Conservation (phyloP, 1,139 yeast species). For the Taphrina betulina region DNA sequence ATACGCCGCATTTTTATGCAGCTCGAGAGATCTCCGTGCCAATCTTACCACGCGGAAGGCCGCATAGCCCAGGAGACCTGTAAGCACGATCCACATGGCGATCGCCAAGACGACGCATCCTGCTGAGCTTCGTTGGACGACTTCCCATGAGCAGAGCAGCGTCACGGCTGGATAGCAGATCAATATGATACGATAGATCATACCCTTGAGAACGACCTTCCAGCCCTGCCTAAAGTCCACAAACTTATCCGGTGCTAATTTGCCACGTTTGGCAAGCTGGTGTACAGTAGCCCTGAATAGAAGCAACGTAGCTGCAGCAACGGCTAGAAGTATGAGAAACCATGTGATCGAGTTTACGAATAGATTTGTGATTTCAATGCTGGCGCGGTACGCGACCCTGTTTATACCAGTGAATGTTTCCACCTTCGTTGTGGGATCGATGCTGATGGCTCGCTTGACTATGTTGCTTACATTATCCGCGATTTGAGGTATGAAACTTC, state of each 20-base stretch:
- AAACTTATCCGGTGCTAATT: constrained; percentile 54
- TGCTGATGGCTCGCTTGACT: constrained; percentile 35
- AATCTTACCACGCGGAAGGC: constrained; percentile 65
- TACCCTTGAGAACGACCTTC: constrained; percentile 80
- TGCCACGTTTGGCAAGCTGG: constrained; percentile 59
- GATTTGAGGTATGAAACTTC: constrained; percentile 14
- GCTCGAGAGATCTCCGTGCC: constrained; percentile 68
- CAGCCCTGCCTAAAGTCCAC: constrained; percentile 77
- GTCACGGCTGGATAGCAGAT: constrained; percentile 64
- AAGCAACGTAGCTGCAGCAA: constrained; percentile 63
- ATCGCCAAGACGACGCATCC: constrained; percentile 80
- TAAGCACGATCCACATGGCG: constrained; percentile 58
- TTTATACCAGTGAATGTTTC: constrained; percentile 72
- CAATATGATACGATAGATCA: constrained; percentile 67
- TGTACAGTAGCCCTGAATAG: constrained; percentile 65
- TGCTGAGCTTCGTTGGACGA: constrained; percentile 75
- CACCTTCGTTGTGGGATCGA: constrained; percentile 62
- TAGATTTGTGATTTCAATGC: constrained; percentile 78
- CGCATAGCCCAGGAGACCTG: constrained; percentile 68
- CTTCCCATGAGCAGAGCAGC: constrained; percentile 84
- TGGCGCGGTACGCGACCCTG: constrained; percentile 81
- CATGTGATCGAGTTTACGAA: constrained; percentile 86
- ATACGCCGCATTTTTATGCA: constrained; percentile 90
- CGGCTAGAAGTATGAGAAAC: constrained; percentile 71
- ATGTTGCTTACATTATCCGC: constrained; percentile 20